Conservation (phyloP, 2,329 filamentous ascomycete species). For the Botryotinia calthae region DNA sequence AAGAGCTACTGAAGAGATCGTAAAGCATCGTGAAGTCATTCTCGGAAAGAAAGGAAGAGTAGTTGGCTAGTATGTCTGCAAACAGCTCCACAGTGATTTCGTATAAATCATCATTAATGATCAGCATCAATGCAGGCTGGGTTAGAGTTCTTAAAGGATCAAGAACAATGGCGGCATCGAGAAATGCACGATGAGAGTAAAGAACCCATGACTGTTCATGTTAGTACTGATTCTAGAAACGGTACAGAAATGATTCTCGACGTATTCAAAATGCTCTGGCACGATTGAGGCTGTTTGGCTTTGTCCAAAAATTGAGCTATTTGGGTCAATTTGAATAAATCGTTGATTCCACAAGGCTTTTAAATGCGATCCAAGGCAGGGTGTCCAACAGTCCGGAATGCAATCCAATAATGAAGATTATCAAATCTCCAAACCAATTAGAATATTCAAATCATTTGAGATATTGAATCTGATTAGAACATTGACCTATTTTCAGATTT, state of each 20-base stretch:
- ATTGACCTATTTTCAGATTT: no score
- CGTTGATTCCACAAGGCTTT: not conserved
- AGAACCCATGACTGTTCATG: constrained; percentile 64
- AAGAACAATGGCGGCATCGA: constrained; percentile 55
- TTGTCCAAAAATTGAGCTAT: not conserved
- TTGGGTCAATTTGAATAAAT: not conserved
- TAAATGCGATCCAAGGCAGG: not conserved
- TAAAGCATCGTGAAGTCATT: constrained; percentile 58
- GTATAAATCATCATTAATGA: constrained; percentile 58
- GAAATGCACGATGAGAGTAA: constrained; percentile 65
- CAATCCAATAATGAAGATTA: no score
- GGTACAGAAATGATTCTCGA: not conserved
- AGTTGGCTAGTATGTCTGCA: constrained; percentile 63
- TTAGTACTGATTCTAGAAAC: constrained; percentile 16
- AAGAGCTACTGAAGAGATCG: constrained; percentile 58
- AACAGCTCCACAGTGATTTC: constrained; percentile 62
- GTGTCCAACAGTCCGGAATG: no score
- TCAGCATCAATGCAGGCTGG: constrained; percentile 56
- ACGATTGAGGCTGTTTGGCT: not conserved
- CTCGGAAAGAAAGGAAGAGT: constrained; percentile 58
- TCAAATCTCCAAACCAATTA: no score
- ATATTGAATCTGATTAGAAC: no score
- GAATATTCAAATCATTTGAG: no score
- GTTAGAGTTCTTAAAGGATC: constrained; percentile 59
- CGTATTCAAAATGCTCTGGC: not conserved